Evolutionary conservation across 2,329 filamentous ascomycete species (phyloP).

Genomic region (Arthrobotrys sphaeroides): DNA sequence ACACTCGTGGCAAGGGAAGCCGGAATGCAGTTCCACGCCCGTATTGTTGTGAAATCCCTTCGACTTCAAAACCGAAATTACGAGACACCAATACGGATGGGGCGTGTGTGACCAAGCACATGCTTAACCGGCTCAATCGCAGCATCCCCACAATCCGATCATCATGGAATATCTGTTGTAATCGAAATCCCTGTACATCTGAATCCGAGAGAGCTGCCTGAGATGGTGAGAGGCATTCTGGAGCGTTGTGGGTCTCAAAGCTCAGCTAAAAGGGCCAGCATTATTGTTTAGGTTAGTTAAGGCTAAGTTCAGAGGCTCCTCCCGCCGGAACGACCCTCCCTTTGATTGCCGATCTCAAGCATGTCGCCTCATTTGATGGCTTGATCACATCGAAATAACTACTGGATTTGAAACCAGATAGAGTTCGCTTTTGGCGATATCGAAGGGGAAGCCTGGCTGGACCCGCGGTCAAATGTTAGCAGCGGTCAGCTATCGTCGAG

Average conservation of each 20-base stretch:
- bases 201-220: neutral
- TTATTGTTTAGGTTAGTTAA: neutral
- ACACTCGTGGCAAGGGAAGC: neutral
- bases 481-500: neutral
- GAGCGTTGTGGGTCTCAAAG: conserved; percentile 14
- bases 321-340: conserved; percentile 42
- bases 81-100: conserved; percentile 4
- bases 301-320: conserved; percentile 9
- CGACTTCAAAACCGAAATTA: conserved; percentile 11
- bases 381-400: neutral
- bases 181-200: conserved; percentile 33
- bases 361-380: conserved; percentile 26
- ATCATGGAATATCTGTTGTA: conserved; percentile 8
- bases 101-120: conserved; percentile 24
- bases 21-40: conserved; percentile 23
- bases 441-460: conserved; percentile 14
- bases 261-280: neutral
- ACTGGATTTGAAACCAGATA: conserved; percentile 7
- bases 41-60: conserved; percentile 1
- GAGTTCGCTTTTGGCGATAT: conserved; percentile 7
- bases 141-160: conserved; percentile 14
- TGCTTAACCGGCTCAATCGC: conserved; percentile 11
- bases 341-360: conserved; percentile 24
- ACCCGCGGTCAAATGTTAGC: conserved; percentile 11
- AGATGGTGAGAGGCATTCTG: neutral